These are phyloP conservation scores for Kluyveromyces dobzhanskii DNA, from an alignment of 805 yeast species.

Conservation along the genomic window DNA sequence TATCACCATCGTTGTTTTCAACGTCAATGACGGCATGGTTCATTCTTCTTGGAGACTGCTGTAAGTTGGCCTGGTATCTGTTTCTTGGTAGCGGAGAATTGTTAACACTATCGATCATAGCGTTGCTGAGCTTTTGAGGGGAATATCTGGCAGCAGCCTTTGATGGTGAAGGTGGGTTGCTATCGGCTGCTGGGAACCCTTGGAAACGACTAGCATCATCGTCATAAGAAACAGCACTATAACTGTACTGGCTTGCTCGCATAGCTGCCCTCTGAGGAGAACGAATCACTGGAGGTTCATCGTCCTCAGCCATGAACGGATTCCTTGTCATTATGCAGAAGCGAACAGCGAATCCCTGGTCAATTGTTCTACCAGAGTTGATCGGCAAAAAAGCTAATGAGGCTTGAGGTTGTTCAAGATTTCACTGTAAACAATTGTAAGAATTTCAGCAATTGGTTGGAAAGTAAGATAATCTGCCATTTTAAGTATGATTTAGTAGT, in stretches of 20 bases:
- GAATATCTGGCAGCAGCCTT: constrained; percentile 32
- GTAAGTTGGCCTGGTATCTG: constrained; percentile 56
- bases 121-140: constrained; percentile 32
- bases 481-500: no score
- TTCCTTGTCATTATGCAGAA: constrained; percentile 21
- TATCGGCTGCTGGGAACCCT: constrained; percentile 17
- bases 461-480: no score
- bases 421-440: no score
- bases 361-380: no score
- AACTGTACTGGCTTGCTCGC: constrained; percentile 21
- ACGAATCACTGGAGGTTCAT: constrained; percentile 22
- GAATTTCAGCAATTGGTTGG: no score
- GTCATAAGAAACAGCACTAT: constrained; percentile 14
- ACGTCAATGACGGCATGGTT: constrained; percentile 42
- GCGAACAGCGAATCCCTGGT: no score
- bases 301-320: constrained; percentile 28
- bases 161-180: constrained; percentile 30
- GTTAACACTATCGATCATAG: constrained; percentile 25
- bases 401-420: no score
- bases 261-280: constrained; percentile 20
- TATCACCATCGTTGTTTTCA: constrained; percentile 29
- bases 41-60: constrained; percentile 65
- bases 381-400: no score
- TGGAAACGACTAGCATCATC: constrained; percentile 25
- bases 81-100: constrained; percentile 32